phyloP scores from a whole-genome alignment of 2,329 filamentous ascomycete species.

The Botrytis tulipae region DNA sequence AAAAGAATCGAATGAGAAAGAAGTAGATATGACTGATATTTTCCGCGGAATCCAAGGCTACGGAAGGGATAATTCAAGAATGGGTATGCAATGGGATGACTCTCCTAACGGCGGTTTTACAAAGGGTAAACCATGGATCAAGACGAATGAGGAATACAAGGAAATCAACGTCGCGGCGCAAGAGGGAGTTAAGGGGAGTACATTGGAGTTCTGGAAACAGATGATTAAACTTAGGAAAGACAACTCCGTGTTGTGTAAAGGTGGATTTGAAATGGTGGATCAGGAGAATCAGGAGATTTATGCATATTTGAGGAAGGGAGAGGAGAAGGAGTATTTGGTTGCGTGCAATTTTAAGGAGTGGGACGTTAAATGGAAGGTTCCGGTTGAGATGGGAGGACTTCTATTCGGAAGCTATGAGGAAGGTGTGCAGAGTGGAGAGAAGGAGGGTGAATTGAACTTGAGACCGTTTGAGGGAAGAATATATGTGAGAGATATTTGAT shows the following conservation, averaged over 20 bases:
- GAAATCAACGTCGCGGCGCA: slow-evolving; percentile 44
- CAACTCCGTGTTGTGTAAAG: slow-evolving; percentile 28
- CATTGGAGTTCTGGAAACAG: slow-evolving; percentile 28
- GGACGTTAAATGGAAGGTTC: neutral
- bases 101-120: slow-evolving; percentile 61
- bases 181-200: slow-evolving; percentile 4
- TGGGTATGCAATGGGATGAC: slow-evolving; percentile 68
- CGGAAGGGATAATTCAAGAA: slow-evolving; percentile 67
- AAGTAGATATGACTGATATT: slow-evolving; percentile 37
- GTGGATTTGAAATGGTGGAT: slow-evolving; percentile 25
- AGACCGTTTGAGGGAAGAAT: slow-evolving; percentile 11
- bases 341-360: slow-evolving; percentile 12
- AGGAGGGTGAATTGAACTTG: neutral
- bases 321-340: slow-evolving; percentile 5
- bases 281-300: slow-evolving; percentile 15
- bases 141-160: slow-evolving; percentile 53
- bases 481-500: neutral
- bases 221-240: slow-evolving; percentile 25
- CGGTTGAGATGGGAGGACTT: neutral
- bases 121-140: slow-evolving; percentile 54
- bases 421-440: neutral
- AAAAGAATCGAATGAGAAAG: slow-evolving; percentile 34
- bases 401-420: slow-evolving; percentile 8
- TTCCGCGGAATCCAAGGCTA: slow-evolving; percentile 55
- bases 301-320: slow-evolving; percentile 14